Conservation (phyloP, 495 filamentous ascomycete species). For the Elasticomyces elasticus region DNA sequence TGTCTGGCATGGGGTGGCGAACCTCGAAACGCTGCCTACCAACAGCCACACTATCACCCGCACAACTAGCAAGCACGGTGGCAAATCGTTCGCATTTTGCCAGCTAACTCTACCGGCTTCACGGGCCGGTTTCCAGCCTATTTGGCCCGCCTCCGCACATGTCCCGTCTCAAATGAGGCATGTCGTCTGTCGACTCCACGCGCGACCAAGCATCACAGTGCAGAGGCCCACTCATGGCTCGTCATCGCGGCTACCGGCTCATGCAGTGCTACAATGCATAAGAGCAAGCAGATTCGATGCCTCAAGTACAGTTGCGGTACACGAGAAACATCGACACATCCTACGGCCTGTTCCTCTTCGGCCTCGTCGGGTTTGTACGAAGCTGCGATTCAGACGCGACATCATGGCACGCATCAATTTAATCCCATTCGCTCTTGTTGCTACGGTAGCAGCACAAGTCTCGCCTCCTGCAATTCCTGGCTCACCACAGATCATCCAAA, state of each 20-base stretch:
- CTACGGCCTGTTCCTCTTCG: too few relatives aligned
- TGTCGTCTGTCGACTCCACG: neutral
- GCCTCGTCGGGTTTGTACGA: too few relatives aligned
- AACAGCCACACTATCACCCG: too few relatives aligned
- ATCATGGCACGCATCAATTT: too few relatives aligned
- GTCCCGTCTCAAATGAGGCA: neutral
- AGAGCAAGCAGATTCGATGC: neutral
- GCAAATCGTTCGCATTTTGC: too few relatives aligned
- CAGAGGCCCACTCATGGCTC: neutral
- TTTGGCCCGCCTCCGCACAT: neutral
- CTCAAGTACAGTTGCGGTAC: too few relatives aligned
- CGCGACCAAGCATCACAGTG: neutral
- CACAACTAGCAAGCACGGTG: too few relatives aligned
- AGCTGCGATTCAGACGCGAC: too few relatives aligned
- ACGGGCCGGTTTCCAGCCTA: neutral
- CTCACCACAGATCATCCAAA: constrained; percentile 9
- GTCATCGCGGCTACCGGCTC: neutral
- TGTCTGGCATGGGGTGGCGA: too few relatives aligned
- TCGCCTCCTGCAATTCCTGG: constrained; percentile 6
- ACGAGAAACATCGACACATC: too few relatives aligned
- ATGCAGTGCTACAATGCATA: neutral
- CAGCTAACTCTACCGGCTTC: neutral
- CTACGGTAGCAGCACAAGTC: neutral
- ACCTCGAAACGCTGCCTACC: too few relatives aligned
- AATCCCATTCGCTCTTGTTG: neutral